phyloP scores from a whole-genome alignment of 805 yeast species.

The Suhomyces pyralidae region DNA sequence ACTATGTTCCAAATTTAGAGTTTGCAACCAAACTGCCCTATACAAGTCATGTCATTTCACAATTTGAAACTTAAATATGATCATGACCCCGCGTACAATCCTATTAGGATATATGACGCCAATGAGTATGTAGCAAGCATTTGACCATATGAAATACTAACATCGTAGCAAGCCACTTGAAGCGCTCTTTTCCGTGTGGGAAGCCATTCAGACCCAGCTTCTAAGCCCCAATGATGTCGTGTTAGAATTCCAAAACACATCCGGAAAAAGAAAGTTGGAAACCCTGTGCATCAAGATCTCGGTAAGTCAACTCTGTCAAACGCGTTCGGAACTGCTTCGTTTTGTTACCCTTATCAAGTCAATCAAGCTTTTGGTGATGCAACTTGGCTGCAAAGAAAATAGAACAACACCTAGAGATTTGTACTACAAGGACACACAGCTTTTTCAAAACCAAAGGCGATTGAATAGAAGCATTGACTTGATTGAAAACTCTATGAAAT shows the following conservation, averaged over 20 bases:
- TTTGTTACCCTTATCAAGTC: conserved; percentile 3
- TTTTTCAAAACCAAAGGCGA: conserved; percentile 44
- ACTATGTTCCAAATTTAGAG: background rate
- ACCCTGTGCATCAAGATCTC: background rate
- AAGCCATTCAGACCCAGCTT: background rate
- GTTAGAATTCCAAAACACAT: background rate
- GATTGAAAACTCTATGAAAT: conserved; percentile 36
- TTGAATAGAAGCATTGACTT: conserved; percentile 40
- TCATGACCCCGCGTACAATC: background rate
- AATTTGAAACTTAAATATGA: background rate
- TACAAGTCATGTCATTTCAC: background rate
- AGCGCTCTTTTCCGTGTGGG: background rate
- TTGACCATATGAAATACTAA: background rate
- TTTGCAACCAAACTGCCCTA: background rate
- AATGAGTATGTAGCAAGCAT: background rate
- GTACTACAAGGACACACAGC: conserved; percentile 53
- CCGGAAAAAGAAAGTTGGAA: background rate
- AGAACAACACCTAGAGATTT: conserved; percentile 52
- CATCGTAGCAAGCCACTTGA: background rate
- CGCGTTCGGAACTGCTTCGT: background rate
- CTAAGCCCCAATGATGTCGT: background rate
- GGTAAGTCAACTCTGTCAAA: background rate
- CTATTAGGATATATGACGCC: background rate
- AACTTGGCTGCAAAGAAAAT: background rate
- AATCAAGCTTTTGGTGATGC: conserved; percentile 2